A percentile compares a stretch with the other conserved stretches of the same genome.
phyloP scores from a whole-genome alignment of 2,329 filamentous ascomycete species.

The Alternaria gaisen region DNA sequence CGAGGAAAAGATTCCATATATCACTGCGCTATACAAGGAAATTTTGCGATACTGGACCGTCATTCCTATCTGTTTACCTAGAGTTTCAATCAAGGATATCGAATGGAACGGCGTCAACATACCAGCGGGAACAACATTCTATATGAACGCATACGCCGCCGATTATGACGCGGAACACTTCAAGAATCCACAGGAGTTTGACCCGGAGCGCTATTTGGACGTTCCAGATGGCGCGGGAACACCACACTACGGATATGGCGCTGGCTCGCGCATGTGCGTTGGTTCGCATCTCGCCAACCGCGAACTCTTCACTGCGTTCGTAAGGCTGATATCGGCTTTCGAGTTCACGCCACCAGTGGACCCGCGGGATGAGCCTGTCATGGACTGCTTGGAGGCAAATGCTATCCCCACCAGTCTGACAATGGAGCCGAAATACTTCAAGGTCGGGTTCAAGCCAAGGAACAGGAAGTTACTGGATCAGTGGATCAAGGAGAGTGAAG shows the following conservation, averaged over 20 bases:
- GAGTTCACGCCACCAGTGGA: slow-evolving; percentile 55
- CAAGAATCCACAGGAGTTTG: slow-evolving; percentile 68
- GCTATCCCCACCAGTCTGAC: slow-evolving; percentile 58
- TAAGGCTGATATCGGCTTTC: slow-evolving; percentile 59
- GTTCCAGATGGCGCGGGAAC: slow-evolving; percentile 56
- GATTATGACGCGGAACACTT: slow-evolving; percentile 77
- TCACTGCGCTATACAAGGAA: slow-evolving; percentile 82
- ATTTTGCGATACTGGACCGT: slow-evolving; percentile 81
- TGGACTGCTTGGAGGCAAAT: slow-evolving; percentile 59
- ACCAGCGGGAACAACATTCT: slow-evolving; percentile 79
- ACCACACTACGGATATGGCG: slow-evolving; percentile 60
- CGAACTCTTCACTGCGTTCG: slow-evolving; percentile 58
- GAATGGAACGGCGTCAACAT: slow-evolving; percentile 72
- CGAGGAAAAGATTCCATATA: slow-evolving; percentile 79
- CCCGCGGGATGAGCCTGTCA: slow-evolving; percentile 52
- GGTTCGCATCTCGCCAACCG: slow-evolving; percentile 57
- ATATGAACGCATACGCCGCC: slow-evolving; percentile 79
- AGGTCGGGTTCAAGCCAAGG: slow-evolving; percentile 58
- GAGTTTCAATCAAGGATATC: slow-evolving; percentile 76
- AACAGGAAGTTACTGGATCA: slow-evolving; percentile 53
- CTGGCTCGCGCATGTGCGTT: slow-evolving; percentile 57
- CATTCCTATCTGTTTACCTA: slow-evolving; percentile 79
- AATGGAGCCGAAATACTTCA: slow-evolving; percentile 61
- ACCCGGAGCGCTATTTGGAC: slow-evolving; percentile 74
- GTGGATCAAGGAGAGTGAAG: slow-evolving; percentile 60